A percentile compares a stretch with the other conserved stretches of the same genome.
These are phyloP conservation scores for Casuarina equisetifolia DNA, from an alignment of 306 rosid species.

Conservation along the genomic window DNA sequence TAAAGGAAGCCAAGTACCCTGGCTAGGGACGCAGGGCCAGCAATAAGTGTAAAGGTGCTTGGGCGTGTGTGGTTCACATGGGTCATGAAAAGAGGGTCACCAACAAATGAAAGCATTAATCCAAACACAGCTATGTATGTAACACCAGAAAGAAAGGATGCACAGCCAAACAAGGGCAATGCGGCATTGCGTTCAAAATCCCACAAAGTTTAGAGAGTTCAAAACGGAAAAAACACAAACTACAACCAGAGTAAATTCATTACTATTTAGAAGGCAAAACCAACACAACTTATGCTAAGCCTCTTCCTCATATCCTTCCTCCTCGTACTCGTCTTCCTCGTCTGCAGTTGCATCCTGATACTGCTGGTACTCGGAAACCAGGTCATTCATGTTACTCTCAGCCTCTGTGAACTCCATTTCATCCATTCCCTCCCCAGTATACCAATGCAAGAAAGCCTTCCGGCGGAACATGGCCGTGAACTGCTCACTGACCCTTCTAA, in stretches of 20 bases:
- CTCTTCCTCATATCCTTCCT: constrained; percentile 30
- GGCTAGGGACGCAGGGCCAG: not conserved
- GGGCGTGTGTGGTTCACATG: not conserved
- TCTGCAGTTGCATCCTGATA: constrained; percentile 67
- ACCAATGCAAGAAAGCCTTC: constrained; percentile 68
- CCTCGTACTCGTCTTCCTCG: constrained; percentile 51
- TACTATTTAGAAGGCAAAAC: not conserved
- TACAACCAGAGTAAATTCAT: not conserved
- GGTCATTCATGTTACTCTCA: constrained; percentile 63
- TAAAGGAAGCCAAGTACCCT: not conserved
- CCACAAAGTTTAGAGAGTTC: not conserved
- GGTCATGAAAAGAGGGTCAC: not conserved
- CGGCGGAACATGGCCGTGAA: constrained; percentile 58
- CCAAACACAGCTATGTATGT: not conserved
- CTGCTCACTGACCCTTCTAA: constrained; percentile 55
- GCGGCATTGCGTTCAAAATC: constrained; percentile 1
- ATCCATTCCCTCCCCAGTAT: constrained; percentile 64
- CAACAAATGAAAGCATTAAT: not conserved
- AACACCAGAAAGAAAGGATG: not conserved
- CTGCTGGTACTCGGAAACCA: constrained; percentile 57
- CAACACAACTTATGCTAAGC: not conserved
- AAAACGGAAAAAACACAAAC: not conserved
- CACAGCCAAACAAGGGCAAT: constrained; percentile 1
- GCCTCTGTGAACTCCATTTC: constrained; percentile 67
- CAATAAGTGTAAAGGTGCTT: not conserved